Base-by-base conservation (phyloP, 768 basidiomycete genomes). In the Tubosaeta sp. region DNA sequence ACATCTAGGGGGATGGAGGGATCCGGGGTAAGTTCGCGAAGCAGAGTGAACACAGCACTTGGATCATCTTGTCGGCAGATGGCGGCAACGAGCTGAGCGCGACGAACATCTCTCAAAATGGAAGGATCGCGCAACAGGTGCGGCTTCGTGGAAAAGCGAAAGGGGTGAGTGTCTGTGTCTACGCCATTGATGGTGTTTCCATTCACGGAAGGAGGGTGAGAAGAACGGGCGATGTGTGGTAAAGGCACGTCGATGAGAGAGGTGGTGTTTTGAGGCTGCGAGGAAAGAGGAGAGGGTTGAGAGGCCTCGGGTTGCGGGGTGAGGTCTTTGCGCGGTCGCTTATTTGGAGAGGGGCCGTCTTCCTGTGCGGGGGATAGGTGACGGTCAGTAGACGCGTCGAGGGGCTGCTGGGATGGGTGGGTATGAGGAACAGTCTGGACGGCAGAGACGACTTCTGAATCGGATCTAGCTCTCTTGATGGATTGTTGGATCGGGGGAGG, bases 21-120 rank as follows among this genome's bases (percentile, higher is more conserved):
- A 47, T 76, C 65, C 1, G 79, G 73, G 6, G 79, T 73, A 19
- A 86, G 75, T 64, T 84, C 84, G 39, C 84, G 84, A 19, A 91
- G 69, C 24, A 84, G 70, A 43, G 85, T 79, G 3, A 91, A 65
- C 5, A 91, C 76, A 5, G 76, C 65, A 16, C 59, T 61, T 0
- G 87, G 80, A 55, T 91, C 86, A 54, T 91, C 89, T 36, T 77
- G 77, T 59, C 83, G 79, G 57, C 78, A 84, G 52, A 92, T 82
- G 21, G 80, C 73, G 16, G 83, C 78, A 29, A 89, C 71, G 40
- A 90, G 72, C 14, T 83, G 81, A 12, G 79, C 73, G 24, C 84
- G 76, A 39, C 86, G 78, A 24, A 76, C 71, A 57, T 79, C 78
- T 41, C 73, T 73, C 4, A 75, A 58, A 27, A 77, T 74, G 9